Percentiles rank a stretch among this genome's conserved stretches.
Evolutionary conservation across 225 moss, liverwort and hornwort species (phyloP).

Genomic region (Physcomitrellopsis africana): DNA sequence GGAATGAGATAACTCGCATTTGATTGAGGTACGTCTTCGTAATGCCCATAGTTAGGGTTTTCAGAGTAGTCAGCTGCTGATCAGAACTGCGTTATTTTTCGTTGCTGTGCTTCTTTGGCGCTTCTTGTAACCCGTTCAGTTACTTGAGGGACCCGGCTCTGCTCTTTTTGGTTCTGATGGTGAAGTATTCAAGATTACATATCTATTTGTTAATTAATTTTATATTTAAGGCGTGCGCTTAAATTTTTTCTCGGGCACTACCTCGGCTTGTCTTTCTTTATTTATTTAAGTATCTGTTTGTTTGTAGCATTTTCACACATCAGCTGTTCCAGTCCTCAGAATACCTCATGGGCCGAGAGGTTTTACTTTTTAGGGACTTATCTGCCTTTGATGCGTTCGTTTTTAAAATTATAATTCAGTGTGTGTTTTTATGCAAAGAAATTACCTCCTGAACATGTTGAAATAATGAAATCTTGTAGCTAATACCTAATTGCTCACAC

Average conservation of each 20-base stretch:
- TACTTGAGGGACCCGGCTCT: not conserved
- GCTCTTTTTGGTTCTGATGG: not conserved
- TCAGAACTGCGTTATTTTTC: conserved; percentile 13
- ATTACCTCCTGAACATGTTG: too few relatives aligned
- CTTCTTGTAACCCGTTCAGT: conserved; percentile 35
- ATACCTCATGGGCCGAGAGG: not conserved
- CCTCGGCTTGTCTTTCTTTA: not conserved
- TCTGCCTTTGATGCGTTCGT: too few relatives aligned
- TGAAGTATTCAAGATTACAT: not conserved
- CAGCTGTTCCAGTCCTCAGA: not conserved
- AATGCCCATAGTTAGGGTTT: conserved; percentile 34
- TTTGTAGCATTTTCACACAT: too few relatives aligned
- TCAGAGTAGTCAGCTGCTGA: conserved; percentile 7
- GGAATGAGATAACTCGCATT: not conserved
- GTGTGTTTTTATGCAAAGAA: too few relatives aligned
- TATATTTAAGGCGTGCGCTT: not conserved
- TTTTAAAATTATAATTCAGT: too few relatives aligned
- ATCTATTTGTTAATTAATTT: conserved; percentile 1
- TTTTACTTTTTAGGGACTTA: not conserved
- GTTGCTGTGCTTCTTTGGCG: conserved; percentile 21
- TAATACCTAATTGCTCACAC: too few relatives aligned
- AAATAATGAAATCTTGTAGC: too few relatives aligned
- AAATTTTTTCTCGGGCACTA: not conserved
- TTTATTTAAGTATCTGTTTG: not conserved
- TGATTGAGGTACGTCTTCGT: not conserved